phyloP scores from a whole-genome alignment of 441 rosid genomes.

The Erodium texanum region DNA sequence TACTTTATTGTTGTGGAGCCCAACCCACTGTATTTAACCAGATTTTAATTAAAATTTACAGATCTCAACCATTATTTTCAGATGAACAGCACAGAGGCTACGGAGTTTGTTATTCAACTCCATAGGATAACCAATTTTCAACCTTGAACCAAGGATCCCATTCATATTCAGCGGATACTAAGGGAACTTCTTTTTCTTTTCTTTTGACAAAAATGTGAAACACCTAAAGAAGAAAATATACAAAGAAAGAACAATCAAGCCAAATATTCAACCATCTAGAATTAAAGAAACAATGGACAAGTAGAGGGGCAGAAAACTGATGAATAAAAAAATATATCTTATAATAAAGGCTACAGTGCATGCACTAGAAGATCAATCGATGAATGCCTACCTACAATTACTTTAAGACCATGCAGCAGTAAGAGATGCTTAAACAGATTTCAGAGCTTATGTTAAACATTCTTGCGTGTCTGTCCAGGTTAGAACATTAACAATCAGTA shows the following conservation, averaged over 20 bases:
- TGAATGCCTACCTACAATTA: background rate
- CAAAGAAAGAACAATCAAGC: background rate
- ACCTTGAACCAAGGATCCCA: background rate
- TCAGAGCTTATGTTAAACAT: background rate
- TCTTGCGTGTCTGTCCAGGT: too few relatives aligned
- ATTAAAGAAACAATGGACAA: background rate
- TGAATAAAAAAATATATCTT: background rate
- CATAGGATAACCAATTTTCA: background rate
- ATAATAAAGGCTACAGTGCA: background rate
- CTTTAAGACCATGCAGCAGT: background rate
- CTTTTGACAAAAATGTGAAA: background rate
- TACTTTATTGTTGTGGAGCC: background rate
- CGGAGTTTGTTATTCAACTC: background rate
- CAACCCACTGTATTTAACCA: too few relatives aligned
- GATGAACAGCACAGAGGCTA: background rate
- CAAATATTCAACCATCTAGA: slow-evolving; percentile 2
- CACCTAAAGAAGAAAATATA: background rate
- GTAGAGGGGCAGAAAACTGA: background rate
- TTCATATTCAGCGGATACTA: background rate
- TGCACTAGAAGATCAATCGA: background rate
- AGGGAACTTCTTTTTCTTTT: background rate
- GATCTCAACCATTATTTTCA: background rate
- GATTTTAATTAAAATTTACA: too few relatives aligned
- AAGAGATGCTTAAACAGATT: background rate
- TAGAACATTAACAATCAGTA: background rate